Evolutionary conservation across 495 filamentous ascomycete species (phyloP).

Genomic region (Trichodelitschia bisporula): DNA sequence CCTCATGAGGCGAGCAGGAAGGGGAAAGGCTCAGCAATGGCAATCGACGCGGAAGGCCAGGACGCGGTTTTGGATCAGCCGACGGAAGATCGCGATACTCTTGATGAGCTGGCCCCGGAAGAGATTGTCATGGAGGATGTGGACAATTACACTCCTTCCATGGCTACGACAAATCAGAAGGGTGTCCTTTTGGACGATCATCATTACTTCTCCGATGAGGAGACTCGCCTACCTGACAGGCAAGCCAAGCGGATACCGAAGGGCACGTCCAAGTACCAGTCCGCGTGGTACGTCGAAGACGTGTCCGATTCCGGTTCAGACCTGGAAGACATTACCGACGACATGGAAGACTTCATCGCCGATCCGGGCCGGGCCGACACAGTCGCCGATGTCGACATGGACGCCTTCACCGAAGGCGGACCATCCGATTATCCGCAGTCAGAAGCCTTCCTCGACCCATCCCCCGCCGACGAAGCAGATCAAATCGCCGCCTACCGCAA

Average conservation of each 20-base stretch:
- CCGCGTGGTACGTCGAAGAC: conserved; percentile 78
- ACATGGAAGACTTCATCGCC: conserved; percentile 23
- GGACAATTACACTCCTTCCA: conserved; percentile 28
- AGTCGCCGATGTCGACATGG: conserved; percentile 48
- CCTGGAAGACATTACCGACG: conserved; percentile 35
- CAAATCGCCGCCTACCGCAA: conserved; percentile 56
- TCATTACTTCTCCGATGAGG: conserved; percentile 92
- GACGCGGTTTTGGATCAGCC: conserved; percentile 39
- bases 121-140: conserved; percentile 47
- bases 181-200: conserved; percentile 89
- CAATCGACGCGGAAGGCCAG: conserved; percentile 28
- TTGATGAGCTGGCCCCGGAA: conserved; percentile 67
- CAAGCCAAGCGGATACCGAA: conserved; percentile 63
- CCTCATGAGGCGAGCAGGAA: conserved; percentile 27
- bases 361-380: conserved; percentile 18
- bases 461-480: conserved; percentile 63
- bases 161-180: conserved; percentile 31
- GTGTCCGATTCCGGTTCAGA: conserved; percentile 75
- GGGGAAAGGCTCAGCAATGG: conserved; percentile 43
- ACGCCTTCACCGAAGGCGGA: conserved; percentile 35
- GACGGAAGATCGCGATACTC: conserved; percentile 51
- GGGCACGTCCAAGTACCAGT: conserved; percentile 82
- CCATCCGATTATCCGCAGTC: conserved; percentile 74
- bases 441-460: conserved; percentile 72
- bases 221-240: conserved; percentile 25